Conservation (phyloP, 1,284 basidiomycete species). For the Agroathelia rolfsii region DNA sequence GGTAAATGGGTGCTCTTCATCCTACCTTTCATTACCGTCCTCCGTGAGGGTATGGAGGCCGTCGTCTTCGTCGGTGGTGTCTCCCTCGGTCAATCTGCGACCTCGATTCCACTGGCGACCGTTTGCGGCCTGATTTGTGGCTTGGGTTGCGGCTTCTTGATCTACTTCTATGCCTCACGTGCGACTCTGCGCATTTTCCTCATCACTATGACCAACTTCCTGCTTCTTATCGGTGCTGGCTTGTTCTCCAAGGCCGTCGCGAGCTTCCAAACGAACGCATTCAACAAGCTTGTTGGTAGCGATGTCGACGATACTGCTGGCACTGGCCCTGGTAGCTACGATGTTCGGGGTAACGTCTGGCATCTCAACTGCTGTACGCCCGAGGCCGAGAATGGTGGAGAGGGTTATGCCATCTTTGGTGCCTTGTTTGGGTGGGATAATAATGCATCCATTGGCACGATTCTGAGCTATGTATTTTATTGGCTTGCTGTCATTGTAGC, state of each 20-base stretch:
- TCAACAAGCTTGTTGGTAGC: constrained; percentile 60
- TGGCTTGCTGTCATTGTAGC: constrained; percentile 63
- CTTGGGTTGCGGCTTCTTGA: constrained; percentile 53
- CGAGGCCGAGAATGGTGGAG: constrained; percentile 39
- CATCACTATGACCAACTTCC: constrained; percentile 78
- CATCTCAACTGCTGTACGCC: constrained; percentile 80
- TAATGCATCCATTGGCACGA: constrained; percentile 58
- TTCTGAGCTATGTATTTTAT: constrained; percentile 71
- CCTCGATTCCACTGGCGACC: constrained; percentile 81
- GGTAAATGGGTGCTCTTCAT: constrained; percentile 83
- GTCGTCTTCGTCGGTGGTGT: constrained; percentile 92
- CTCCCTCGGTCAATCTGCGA: constrained; percentile 70
- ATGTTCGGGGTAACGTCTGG: constrained; percentile 78
- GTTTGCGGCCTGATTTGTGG: constrained; percentile 78
- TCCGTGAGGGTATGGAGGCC: constrained; percentile 89
- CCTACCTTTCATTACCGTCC: constrained; percentile 81
- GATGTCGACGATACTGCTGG: constrained; percentile 73
- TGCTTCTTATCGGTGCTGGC: constrained; percentile 87
- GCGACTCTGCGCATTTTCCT: constrained; percentile 74
- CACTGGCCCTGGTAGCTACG: constrained; percentile 74
- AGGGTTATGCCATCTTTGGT: constrained; percentile 68
- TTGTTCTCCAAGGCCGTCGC: constrained; percentile 71
- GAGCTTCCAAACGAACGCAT: constrained; percentile 62
- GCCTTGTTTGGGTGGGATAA: constrained; percentile 75
- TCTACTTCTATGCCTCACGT: constrained; percentile 70